These are phyloP conservation scores for Neckera pumila DNA, from an alignment of 225 moss, liverwort and hornwort species.

Conservation along the genomic window DNA sequence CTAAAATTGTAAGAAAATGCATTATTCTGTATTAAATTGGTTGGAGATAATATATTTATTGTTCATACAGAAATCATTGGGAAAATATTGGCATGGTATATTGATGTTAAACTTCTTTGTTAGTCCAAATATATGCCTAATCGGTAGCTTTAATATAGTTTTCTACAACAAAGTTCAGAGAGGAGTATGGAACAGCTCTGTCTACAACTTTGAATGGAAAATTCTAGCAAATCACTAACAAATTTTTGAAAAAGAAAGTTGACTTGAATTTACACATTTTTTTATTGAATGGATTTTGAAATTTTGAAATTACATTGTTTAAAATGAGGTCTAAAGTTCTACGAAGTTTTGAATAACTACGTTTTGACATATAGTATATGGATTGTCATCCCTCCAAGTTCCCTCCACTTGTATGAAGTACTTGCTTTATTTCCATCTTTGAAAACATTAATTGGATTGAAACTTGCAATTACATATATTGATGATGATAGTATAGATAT, in stretches of 20 bases:
- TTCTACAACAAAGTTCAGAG: accelerated
- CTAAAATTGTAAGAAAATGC: accelerated
- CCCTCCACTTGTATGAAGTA: too few species aligned
- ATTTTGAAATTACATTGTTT: neutral
- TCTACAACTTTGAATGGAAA: neutral
- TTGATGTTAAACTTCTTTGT: neutral
- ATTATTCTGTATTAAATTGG: accelerated
- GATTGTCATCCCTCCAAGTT: too few species aligned
- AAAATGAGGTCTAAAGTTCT: neutral
- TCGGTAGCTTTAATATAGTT: neutral
- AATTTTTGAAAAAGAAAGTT: neutral
- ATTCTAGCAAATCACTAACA: accelerated
- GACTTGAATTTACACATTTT: neutral
- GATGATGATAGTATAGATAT: neutral
- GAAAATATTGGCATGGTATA: neutral
- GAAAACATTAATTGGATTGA: neutral
- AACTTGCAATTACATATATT: neutral
- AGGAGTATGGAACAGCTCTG: neutral
- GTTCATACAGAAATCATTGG: neutral
- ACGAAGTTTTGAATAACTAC: neutral
- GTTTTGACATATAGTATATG: neutral
- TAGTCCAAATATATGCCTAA: neutral
- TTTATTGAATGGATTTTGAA: neutral
- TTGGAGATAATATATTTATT: neutral
- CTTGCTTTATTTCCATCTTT: neutral